Percentiles rank a stretch among this genome's conserved stretches.
phyloP scores from a whole-genome alignment of 2,329 filamentous ascomycete genomes.

The Nemania diffusa region DNA sequence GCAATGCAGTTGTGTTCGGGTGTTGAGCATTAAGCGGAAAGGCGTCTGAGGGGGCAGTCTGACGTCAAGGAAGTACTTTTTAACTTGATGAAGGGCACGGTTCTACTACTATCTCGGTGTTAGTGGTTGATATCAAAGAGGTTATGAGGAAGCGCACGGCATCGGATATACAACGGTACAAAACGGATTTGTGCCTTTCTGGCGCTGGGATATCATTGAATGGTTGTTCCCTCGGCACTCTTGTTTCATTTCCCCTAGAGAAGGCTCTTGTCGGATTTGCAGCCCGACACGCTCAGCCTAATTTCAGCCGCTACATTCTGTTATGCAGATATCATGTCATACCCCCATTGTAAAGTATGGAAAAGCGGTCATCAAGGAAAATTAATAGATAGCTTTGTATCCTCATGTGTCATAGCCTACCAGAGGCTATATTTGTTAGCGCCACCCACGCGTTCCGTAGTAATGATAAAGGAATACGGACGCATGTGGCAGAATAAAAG shows the following conservation, averaged over 20 bases:
- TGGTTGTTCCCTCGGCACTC: conserved; percentile 2
- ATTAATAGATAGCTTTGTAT: conserved; percentile 37
- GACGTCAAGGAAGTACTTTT: background rate
- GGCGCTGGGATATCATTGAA: conserved; percentile 4
- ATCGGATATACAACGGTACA: conserved; percentile 21
- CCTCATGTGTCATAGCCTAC: background rate
- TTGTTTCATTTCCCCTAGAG: background rate
- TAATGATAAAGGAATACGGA: background rate
- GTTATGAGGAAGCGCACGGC: conserved; percentile 20
- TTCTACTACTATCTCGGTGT: conserved; percentile 8
- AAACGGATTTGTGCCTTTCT: background rate
- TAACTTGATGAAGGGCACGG: conserved; percentile 7
- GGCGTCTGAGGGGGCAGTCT: conserved; percentile 13
- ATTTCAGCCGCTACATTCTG: conserved; percentile 9
- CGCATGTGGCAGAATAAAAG: background rate
- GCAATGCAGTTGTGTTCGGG: conserved; percentile 11
- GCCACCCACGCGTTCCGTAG: background rate
- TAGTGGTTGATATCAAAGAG: background rate
- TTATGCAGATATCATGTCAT: conserved; percentile 35
- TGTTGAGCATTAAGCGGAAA: conserved; percentile 17
- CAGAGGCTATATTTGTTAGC: background rate
- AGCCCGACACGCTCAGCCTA: background rate
- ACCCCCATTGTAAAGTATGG: conserved; percentile 39
- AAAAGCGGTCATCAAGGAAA: conserved; percentile 38
- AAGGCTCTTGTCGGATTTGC: background rate